Percentiles rank a stretch among this genome's conserved stretches.
These are phyloP conservation scores for Talaromyces sp. DNA, from an alignment of 2,329 filamentous ascomycete genomes.

Conservation along the genomic window DNA sequence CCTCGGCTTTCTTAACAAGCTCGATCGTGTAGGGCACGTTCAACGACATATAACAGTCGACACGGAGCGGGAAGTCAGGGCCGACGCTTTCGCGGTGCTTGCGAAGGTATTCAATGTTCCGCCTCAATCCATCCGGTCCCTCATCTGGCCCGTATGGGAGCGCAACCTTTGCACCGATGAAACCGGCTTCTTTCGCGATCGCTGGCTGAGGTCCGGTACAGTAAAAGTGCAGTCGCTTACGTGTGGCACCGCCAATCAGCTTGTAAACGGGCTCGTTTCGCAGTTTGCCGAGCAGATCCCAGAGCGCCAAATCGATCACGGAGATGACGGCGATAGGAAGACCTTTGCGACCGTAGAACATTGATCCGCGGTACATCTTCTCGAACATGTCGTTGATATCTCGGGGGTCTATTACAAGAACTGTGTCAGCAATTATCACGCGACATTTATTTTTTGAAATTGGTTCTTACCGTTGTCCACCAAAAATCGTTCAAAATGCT, in stretches of 20 bases:
- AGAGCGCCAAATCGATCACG: conserved; percentile 86
- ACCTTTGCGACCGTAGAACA: conserved; percentile 95
- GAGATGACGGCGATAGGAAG: conserved; percentile 87
- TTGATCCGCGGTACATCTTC: conserved; percentile 91
- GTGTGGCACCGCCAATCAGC: conserved; percentile 85
- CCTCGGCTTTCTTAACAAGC: conserved; percentile 75
- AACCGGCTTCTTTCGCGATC: conserved; percentile 78
- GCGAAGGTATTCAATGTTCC: conserved; percentile 84
- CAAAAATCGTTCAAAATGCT: conserved; percentile 90
- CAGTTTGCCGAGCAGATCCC: conserved; percentile 89
- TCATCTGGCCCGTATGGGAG: conserved; percentile 87
- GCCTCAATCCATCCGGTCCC: conserved; percentile 71
- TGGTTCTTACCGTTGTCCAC: conserved; percentile 60
- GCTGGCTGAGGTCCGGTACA: conserved; percentile 84
- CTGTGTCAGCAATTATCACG: conserved; percentile 7
- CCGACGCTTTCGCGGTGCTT: conserved; percentile 80
- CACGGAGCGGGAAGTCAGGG: conserved; percentile 86
- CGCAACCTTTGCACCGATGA: conserved; percentile 85
- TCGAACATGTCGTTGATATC: conserved; percentile 91
- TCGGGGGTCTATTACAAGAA: conserved; percentile 61
- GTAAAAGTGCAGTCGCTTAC: conserved; percentile 81
- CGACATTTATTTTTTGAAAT: neutral
- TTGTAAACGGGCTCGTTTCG: conserved; percentile 91
- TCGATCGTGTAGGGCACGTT: conserved; percentile 92
- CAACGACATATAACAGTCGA: conserved; percentile 96